Evolutionary conservation across 208 protist species (phyloP).

Genomic region (Trypanosoma grayi): DNA sequence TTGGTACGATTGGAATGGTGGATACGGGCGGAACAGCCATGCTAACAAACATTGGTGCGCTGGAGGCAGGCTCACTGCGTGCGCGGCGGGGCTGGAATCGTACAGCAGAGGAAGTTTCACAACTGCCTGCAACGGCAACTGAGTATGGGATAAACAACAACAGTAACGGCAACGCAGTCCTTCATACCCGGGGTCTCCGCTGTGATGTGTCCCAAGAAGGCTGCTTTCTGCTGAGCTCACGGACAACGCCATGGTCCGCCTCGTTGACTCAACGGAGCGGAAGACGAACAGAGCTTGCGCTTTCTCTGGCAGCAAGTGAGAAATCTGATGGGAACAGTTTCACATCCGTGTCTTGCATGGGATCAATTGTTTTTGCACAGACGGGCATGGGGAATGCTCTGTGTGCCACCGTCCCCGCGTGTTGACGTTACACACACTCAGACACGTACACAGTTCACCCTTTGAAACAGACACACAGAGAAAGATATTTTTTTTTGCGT

Average conservation of each 20-base stretch:
- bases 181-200: constrained; percentile 4
- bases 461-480: neutral
- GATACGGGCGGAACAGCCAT: constrained; percentile 38
- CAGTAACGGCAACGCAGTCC: neutral
- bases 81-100: neutral
- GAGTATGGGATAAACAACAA: neutral
- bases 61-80: constrained; percentile 29
- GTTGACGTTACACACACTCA: constrained; percentile 12
- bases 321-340: neutral
- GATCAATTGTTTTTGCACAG: constrained; percentile 10
- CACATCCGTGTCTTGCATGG: constrained; percentile 8
- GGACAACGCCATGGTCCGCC: neutral
- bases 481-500: too few species aligned
- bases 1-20: constrained; percentile 50
- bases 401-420: constrained; percentile 7
- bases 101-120: neutral
- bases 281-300: neutral
- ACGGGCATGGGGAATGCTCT: constrained; percentile 3
- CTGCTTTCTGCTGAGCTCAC: constrained; percentile 12
- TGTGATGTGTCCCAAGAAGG: constrained; percentile 20
- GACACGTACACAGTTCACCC: neutral
- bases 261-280: neutral
- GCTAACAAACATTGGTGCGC: constrained; percentile 27
- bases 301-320: neutral
- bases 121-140: neutral